Evolutionary conservation across 2,329 filamentous ascomycete genomes (phyloP), one percentile per base, ranked within the genome.

Genomic region (Alternaria tenuissima): DNA sequence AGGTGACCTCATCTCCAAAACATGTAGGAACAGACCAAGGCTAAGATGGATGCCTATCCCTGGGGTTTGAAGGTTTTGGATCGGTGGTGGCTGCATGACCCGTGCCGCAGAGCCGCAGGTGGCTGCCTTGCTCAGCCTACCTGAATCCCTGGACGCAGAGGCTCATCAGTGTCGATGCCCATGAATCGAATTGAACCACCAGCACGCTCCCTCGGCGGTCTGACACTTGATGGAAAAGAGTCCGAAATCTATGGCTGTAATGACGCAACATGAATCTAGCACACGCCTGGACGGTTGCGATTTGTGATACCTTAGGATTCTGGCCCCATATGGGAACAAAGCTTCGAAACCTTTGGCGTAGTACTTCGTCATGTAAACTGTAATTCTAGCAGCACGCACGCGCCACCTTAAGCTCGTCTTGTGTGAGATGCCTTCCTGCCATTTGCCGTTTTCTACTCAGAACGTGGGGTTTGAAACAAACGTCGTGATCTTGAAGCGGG

Each of bases 41-140:
- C 26, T 30, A 18, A 38, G 26, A 44, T 39, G 55, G 47, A 46
- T 39, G 28, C 39, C 5, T 20, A 46, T 24, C 47, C 30, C 5
- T 36, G 39, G 12, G 41, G 39, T 28, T 57, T 39, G 32, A 11
- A 32, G 28, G 53, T 55, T 52, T 48, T 52, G 55, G 5, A 53
- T 44, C 6, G 18, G 32, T 52, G 38, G 38, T 42, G 20, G 55
- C 41, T 44, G 47, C 41, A 52, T 43, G 32, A 52, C 3, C 42
- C 20, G 55, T 52, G 48, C 39, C 46, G 48, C 39, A 52, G 28
- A 52, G 30, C 22, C 38, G 47, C 39, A 57, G 55, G 36, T 52
- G 16, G 51, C 14, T 53, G 38, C 12, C 38, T 53, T 34, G 38
- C 38, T 53, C 51, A 53, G 39, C 26, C 51, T 43, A 32, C 39